These are phyloP conservation scores for Margaritispora aquatica DNA, from an alignment of 495 filamentous ascomycete species.

Conservation along the genomic window DNA sequence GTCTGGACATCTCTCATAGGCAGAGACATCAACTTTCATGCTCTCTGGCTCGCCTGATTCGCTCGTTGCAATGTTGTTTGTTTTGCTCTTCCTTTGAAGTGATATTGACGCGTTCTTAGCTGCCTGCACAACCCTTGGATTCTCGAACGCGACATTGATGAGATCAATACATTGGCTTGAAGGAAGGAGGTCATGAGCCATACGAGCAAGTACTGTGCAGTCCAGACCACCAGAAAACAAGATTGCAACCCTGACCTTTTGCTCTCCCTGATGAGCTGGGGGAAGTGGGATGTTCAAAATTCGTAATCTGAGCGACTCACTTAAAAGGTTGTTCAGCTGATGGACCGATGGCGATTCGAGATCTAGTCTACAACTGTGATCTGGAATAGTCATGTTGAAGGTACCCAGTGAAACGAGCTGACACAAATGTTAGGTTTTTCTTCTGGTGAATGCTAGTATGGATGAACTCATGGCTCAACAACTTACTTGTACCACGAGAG, in stretches of 20 bases:
- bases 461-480: background rate
- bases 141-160: conserved; percentile 95
- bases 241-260: conserved; percentile 59
- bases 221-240: conserved; percentile 95
- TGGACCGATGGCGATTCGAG: conserved; percentile 46
- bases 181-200: conserved; percentile 76
- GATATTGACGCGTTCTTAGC: conserved; percentile 21
- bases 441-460: background rate
- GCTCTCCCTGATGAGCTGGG: conserved; percentile 28
- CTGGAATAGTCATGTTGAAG: conserved; percentile 21
- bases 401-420: conserved; percentile 5
- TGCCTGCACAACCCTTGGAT: conserved; percentile 63
- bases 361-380: conserved; percentile 29
- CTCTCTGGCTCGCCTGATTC: background rate
- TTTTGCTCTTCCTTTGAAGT: conserved; percentile 9
- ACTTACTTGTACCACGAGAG: conserved; percentile 3
- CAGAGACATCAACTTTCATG: conserved; percentile 5
- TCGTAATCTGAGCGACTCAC: conserved; percentile 57
- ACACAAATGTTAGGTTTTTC: background rate
- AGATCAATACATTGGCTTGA: conserved; percentile 67
- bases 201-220: conserved; percentile 78
- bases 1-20: conserved; percentile 84
- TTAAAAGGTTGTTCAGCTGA: conserved; percentile 51
- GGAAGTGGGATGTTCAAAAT: conserved; percentile 62
- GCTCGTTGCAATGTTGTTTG: background rate